Evolutionary conservation across 352 stramenopile genomes (phyloP), one percentile per base, ranked within the genome.

Genomic region (Blastocystis hominis): DNA sequence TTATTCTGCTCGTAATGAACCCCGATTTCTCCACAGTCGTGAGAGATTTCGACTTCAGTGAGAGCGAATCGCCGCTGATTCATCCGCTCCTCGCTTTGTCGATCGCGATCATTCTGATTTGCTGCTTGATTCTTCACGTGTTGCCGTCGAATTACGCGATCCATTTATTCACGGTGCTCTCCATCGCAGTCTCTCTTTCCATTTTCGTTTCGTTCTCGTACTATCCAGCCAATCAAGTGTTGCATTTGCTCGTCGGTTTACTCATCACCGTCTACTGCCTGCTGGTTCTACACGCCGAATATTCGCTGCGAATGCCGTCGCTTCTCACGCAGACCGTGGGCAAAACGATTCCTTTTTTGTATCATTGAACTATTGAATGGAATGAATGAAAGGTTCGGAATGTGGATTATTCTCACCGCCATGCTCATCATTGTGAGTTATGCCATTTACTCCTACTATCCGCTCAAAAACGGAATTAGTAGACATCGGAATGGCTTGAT

Each of bases 381-480:
- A 4, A n/a, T 20, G 17, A 15, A 69, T 66, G n/a, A 17, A 46
- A 84, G 72, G 20, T 36, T 53, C 13, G 54, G 47, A 4, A 47
- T 84, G 17, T 84, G 72, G 72, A 30, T 59, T 2, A 40, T 84
- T n/a, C 30, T 84, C 9, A 24, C 72, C 24, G 9, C 68, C 6
- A 10, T 84, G 3, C 30, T 84, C 1, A 50, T 84, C 3, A 30
- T 34, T 38, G 62, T 61, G 17, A 30, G 47, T 9, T 84, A 84
- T 46, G 34, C 53, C 15, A 66, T 47, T 1, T 84, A 66, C 55
- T 53, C 53, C 20, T 66, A 13, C 38, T 84, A 84, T 69, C 72
- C 72, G 53, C 72, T 68, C 9, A 56, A 61, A 20, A 84, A 84
- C 44, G 72, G 72, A 64, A 84, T 84, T 53, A 84, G 72, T 84